Evolutionary conservation across 768 basidiomycete species (phyloP).

Genomic region (Phaffia tasmanica): DNA sequence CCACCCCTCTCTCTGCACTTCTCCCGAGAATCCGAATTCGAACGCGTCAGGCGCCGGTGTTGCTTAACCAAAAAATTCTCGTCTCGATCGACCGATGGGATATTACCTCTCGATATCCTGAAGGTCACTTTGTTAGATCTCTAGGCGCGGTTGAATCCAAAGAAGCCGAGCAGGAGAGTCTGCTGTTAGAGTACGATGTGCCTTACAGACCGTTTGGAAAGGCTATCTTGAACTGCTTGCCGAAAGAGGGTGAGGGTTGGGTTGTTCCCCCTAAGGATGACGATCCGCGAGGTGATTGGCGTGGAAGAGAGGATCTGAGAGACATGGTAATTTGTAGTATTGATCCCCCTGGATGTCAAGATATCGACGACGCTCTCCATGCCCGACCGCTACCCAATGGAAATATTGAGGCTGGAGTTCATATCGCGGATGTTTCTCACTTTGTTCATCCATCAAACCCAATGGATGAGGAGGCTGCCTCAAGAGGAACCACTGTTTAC

Average conservation of each 20-base stretch:
- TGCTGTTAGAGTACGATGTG: slow-evolving; percentile 88
- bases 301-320: slow-evolving; percentile 74
- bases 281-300: slow-evolving; percentile 50
- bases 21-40: slow-evolving; percentile 88
- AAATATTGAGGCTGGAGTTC: slow-evolving; percentile 93
- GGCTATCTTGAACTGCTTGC: slow-evolving; percentile 83
- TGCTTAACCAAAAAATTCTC: slow-evolving; percentile 87
- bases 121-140: slow-evolving; percentile 90
- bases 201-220: slow-evolving; percentile 95
- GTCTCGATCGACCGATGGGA: slow-evolving; percentile 94
- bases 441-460: slow-evolving; percentile 87
- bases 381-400: slow-evolving; percentile 77
- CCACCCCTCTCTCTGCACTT: slow-evolving; percentile 78
- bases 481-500: slow-evolving; percentile 92
- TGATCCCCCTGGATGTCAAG: slow-evolving; percentile 91
- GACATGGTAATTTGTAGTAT: slow-evolving; percentile 85
- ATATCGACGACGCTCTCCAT: slow-evolving; percentile 96
- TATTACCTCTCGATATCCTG: slow-evolving; percentile 73
- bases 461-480: slow-evolving; percentile 94
- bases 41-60: slow-evolving; percentile 80
- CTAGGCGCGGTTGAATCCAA: slow-evolving; percentile 86
- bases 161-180: slow-evolving; percentile 88
- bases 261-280: slow-evolving; percentile 68
- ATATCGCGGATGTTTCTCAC: slow-evolving; percentile 96
- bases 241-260: slow-evolving; percentile 80